Conservation (phyloP, 1,284 basidiomycete genomes). For the Ceratobasidium sp. region DNA sequence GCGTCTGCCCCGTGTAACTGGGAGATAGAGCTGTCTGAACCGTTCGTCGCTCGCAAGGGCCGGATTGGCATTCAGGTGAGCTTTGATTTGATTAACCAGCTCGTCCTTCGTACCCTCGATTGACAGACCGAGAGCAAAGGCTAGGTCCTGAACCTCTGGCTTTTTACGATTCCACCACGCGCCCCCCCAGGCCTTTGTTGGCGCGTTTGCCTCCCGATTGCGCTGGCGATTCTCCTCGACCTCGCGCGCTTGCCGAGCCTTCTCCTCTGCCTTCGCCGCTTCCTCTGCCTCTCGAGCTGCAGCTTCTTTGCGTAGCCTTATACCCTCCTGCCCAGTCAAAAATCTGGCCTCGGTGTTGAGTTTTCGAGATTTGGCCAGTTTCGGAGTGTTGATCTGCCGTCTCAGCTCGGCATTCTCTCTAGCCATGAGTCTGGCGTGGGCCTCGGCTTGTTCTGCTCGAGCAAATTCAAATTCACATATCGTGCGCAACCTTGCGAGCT, state of each 20-base stretch:
- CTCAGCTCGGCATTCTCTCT: not conserved
- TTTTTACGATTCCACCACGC: not conserved
- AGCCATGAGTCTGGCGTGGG: not conserved
- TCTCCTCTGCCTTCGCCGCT: not conserved
- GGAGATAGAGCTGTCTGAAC: too few species aligned
- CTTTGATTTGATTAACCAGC: not conserved
- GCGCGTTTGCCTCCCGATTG: not conserved
- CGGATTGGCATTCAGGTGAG: too few species aligned
- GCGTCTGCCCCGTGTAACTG: too few species aligned
- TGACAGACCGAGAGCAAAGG: not conserved
- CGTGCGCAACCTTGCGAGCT: not conserved
- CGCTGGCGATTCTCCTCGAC: not conserved
- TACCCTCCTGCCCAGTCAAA: not conserved
- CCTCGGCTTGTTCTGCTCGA: not conserved
- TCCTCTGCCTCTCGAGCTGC: not conserved
- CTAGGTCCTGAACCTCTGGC: not conserved
- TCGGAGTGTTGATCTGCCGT: not conserved
- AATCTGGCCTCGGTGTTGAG: not conserved
- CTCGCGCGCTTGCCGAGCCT: not conserved
- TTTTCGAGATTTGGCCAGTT: not conserved
- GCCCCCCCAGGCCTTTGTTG: not conserved
- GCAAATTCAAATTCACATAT: not conserved
- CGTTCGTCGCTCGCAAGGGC: too few species aligned
- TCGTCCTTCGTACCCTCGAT: not conserved
- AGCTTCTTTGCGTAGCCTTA: not conserved